Evolutionary conservation across 257 asterid genomes (phyloP), one percentile per base, ranked within the genome.

Genomic region (Plantago ovata): DNA sequence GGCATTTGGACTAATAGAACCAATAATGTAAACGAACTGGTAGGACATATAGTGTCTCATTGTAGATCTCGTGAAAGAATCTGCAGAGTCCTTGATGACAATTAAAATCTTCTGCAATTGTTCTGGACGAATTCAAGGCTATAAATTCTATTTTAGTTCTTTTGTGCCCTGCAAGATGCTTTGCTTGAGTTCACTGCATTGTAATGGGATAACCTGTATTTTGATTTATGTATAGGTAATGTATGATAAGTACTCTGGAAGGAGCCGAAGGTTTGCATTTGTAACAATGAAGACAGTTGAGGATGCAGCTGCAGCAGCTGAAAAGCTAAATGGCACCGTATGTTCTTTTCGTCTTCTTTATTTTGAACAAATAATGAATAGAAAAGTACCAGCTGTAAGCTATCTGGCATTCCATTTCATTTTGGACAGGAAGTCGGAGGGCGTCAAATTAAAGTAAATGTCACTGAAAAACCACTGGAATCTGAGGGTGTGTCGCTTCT

Each of bases 181-280:
- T 28, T 4, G 36, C 36, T 28, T 28, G 36, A 28, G 4, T 21
- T 6, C 18, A 3, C 52, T 3, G 28, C 53, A 22, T 43, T 12
- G 21, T 23, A 65, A 42, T 53, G 52, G 10, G 13, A 3, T 6
- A 19, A 14, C 16, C 54, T 44, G 23, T 28, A 22, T 11, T 46
- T 6, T 51, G 11, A 22, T 72, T 51, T 28, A 51, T 74, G 68
- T 22, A 38, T 67, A 87, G 98, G 96, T 90, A 33, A 87, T 90
- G 98, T 90, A 84, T 67, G 98, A 90, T 62, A 84, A 84, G 72
- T 90, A 83, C 83, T 77, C 95, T 3, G 84, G 85, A 56, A 84
- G 96, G 65, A 90, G 98, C 77, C 74, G 98, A 13, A 77, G 98
- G 9, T 90, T 87, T 76, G 98, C 85, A 36, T 90, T 90, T 62